A percentile compares a stretch with the other conserved stretches of the same genome.
phyloP scores from a whole-genome alignment of 495 filamentous ascomycete species.

The Viridothelium virens region DNA sequence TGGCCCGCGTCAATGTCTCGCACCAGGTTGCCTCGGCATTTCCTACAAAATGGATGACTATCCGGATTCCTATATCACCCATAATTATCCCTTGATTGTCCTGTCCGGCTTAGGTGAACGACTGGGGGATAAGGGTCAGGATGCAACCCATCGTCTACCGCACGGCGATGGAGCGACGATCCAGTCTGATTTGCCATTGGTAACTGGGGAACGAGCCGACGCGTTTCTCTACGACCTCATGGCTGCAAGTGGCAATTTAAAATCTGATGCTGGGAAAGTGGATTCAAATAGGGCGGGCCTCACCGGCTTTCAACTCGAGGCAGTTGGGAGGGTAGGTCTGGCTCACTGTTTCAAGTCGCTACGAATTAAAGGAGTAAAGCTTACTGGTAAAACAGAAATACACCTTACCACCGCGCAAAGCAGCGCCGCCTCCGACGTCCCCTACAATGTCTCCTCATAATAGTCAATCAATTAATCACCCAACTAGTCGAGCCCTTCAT shows the following conservation, averaged over 20 bases:
- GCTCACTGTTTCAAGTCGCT: constrained; percentile 1
- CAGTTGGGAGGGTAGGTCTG: constrained; percentile 68
- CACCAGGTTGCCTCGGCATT: not conserved
- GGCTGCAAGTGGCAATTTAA: constrained; percentile 53
- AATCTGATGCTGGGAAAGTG: constrained; percentile 50
- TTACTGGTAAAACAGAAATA: constrained; percentile 41
- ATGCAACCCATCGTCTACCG: constrained; percentile 43
- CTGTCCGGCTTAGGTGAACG: constrained; percentile 59
- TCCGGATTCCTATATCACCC: constrained; percentile 68
- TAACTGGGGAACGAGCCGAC: constrained; percentile 57
- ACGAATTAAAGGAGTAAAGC: not conserved
- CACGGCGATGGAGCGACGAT: constrained; percentile 51
- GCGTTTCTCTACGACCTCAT: constrained; percentile 61
- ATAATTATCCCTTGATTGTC: constrained; percentile 72
- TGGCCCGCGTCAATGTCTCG: not conserved
- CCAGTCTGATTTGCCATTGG: constrained; percentile 56
- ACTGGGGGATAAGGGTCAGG: constrained; percentile 14
- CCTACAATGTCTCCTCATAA: constrained; percentile 37
- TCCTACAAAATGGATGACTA: constrained; percentile 69
- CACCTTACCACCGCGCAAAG: constrained; percentile 55
- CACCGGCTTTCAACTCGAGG: constrained; percentile 54
- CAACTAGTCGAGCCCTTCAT: constrained; percentile 54
- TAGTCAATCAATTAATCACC: constrained; percentile 39
- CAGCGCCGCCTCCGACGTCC: constrained; percentile 45
- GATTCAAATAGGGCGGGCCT: constrained; percentile 31